These are phyloP conservation scores for Arthrobotrys sinensis DNA, from an alignment of 2,329 filamentous ascomycete genomes.

Conservation along the genomic window DNA sequence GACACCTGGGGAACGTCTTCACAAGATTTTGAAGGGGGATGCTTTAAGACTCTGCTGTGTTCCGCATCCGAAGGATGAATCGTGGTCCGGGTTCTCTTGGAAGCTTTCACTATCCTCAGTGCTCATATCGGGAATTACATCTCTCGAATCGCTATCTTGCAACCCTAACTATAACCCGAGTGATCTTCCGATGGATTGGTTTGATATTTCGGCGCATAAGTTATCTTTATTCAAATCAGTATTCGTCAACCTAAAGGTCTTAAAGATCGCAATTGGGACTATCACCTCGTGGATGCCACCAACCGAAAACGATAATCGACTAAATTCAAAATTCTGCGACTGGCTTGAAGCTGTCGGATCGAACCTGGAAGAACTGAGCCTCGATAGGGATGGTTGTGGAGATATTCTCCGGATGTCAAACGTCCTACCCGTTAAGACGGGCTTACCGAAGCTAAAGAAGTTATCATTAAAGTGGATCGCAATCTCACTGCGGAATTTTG, in stretches of 20 bases:
- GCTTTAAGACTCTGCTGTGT: too few relatives aligned
- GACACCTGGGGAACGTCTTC: background rate
- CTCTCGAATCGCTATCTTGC: background rate
- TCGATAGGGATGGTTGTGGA: background rate
- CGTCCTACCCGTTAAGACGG: background rate
- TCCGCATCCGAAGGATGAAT: background rate
- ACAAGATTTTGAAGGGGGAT: too few relatives aligned
- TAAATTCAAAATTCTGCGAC: background rate
- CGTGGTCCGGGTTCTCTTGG: background rate
- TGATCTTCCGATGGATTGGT: background rate
- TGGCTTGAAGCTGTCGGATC: slow-evolving; percentile 12
- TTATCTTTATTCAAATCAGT: background rate
- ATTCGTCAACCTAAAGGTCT: background rate
- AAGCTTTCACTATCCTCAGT: background rate
- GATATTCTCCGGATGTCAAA: too few relatives aligned
- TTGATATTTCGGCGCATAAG: background rate
- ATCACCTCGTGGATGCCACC: background rate
- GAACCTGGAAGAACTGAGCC: background rate
- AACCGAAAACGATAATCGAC: background rate
- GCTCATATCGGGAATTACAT: background rate
- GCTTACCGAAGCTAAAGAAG: background rate
- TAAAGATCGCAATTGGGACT: background rate
- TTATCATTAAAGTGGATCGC: background rate
- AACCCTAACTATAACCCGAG: background rate
- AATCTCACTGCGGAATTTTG: background rate